These are phyloP conservation scores for Penicillium robsamsonii DNA, from an alignment of 495 filamentous ascomycete genomes.

Conservation along the genomic window DNA sequence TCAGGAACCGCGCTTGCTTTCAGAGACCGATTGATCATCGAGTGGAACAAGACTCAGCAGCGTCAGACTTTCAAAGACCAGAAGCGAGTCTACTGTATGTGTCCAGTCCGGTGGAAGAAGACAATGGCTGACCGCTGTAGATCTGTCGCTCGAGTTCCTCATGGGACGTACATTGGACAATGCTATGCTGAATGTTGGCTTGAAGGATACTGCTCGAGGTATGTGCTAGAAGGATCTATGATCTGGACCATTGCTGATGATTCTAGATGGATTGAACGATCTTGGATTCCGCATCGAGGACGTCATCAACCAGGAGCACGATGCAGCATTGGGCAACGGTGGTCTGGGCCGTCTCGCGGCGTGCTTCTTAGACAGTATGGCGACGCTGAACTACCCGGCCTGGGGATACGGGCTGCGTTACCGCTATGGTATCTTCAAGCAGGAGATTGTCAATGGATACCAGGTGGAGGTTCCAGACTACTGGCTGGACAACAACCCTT, in stretches of 20 bases:
- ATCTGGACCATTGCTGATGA: not conserved
- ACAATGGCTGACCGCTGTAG: constrained; percentile 28
- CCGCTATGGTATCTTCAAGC: constrained; percentile 98
- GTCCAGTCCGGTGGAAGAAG: not conserved
- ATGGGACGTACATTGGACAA: constrained; percentile 97
- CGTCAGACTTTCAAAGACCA: constrained; percentile 84
- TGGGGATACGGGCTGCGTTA: constrained; percentile 98
- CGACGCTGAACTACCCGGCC: constrained; percentile 88
- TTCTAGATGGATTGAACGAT: constrained; percentile 71
- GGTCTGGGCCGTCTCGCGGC: constrained; percentile 92
- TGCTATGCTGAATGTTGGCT: constrained; percentile 92
- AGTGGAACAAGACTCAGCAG: constrained; percentile 98
- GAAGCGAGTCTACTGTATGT: constrained; percentile 86
- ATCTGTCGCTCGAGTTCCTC: constrained; percentile 92
- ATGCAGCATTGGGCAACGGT: constrained; percentile 94
- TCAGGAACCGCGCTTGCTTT: constrained; percentile 87
- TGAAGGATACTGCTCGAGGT: constrained; percentile 83
- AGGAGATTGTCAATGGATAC: constrained; percentile 96
- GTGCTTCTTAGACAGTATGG: constrained; percentile 94
- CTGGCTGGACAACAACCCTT: constrained; percentile 99
- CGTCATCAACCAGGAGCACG: constrained; percentile 90
- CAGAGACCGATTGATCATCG: constrained; percentile 86
- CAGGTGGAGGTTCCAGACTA: constrained; percentile 98
- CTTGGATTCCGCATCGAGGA: constrained; percentile 97
- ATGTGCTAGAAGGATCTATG: constrained; percentile 12